Conservation (phyloP, 2,329 filamentous ascomycete genomes). For the Trichoderma cornu-damae region DNA sequence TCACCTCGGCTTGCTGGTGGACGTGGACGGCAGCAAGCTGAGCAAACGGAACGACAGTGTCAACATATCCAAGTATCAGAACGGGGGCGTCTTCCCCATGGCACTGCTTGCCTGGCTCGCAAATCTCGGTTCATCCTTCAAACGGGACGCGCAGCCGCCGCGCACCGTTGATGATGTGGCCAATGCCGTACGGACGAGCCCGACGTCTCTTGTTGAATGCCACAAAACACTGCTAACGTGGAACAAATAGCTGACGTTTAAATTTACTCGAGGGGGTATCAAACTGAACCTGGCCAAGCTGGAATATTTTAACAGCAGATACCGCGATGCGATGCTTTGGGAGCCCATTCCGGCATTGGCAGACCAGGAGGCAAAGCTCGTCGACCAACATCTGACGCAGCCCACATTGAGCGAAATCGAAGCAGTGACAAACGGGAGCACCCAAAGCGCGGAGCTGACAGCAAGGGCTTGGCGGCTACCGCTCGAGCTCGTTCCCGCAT, state of each 20-base stretch:
- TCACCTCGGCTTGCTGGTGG: constrained; percentile 72
- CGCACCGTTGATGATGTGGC: constrained; percentile 63
- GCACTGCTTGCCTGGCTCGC: constrained; percentile 74
- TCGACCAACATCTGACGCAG: constrained; percentile 24
- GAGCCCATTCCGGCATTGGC: constrained; percentile 24
- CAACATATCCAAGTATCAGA: constrained; percentile 48
- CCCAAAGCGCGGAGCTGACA: background rate
- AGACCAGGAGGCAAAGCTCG: constrained; percentile 23
- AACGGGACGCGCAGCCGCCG: constrained; percentile 25
- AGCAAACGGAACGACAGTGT: constrained; percentile 70
- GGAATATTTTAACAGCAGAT: constrained; percentile 68
- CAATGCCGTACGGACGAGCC: constrained; percentile 56
- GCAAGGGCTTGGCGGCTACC: constrained; percentile 24
- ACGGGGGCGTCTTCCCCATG: constrained; percentile 43
- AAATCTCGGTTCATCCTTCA: constrained; percentile 50
- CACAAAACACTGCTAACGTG: constrained; percentile 23
- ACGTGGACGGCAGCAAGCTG: constrained; percentile 65
- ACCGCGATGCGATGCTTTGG: constrained; percentile 39
- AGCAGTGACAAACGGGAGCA: constrained; percentile 22
- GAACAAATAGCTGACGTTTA: constrained; percentile 69
- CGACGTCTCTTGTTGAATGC: rapidly evolving
- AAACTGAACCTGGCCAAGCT: constrained; percentile 78
- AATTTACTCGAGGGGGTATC: constrained; percentile 87
- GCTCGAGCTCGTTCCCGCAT: constrained; percentile 27
- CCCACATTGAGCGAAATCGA: constrained; percentile 25